phyloP scores from a whole-genome alignment of 345 rosid species.

The Ceriops zippeliana region DNA sequence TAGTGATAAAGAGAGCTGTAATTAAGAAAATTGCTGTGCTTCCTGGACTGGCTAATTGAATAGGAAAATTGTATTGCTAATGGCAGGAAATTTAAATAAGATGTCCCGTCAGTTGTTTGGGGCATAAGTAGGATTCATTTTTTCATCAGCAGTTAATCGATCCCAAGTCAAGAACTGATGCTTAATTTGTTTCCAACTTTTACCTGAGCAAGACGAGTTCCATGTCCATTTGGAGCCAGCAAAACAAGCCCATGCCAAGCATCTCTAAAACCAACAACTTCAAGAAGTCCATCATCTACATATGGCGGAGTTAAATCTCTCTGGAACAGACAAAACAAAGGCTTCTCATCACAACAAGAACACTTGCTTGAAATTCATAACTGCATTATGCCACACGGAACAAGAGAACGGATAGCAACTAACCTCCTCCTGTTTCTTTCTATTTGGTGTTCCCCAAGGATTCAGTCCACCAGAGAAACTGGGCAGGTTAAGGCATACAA shows the following conservation, averaged over 20 bases:
- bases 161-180: not conserved
- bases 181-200: not conserved
- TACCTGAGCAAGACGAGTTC: slow-evolving; percentile 90
- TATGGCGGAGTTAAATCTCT: slow-evolving; percentile 67
- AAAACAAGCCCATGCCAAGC: slow-evolving; percentile 97
- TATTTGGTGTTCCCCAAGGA: slow-evolving; percentile 88
- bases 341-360: slow-evolving; percentile 7
- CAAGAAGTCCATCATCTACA: slow-evolving; percentile 75
- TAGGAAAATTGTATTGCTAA: no score
- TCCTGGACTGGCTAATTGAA: no score
- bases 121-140: no score
- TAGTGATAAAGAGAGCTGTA: slow-evolving; percentile 16
- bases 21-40: not conserved
- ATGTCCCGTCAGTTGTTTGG: no score
- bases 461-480: slow-evolving; percentile 94
- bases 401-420: slow-evolving; percentile 18
- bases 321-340: slow-evolving; percentile 35
- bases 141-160: not conserved
- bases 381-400: not conserved
- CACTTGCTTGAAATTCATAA: not conserved
- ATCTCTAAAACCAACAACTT: slow-evolving; percentile 88
- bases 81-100: no score
- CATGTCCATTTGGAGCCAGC: slow-evolving; percentile 85
- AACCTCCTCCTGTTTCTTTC: slow-evolving; percentile 46
- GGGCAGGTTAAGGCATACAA: slow-evolving; percentile 86